phyloP scores from a whole-genome alignment of 768 basidiomycete species.

The Daedaleopsis nitida region DNA sequence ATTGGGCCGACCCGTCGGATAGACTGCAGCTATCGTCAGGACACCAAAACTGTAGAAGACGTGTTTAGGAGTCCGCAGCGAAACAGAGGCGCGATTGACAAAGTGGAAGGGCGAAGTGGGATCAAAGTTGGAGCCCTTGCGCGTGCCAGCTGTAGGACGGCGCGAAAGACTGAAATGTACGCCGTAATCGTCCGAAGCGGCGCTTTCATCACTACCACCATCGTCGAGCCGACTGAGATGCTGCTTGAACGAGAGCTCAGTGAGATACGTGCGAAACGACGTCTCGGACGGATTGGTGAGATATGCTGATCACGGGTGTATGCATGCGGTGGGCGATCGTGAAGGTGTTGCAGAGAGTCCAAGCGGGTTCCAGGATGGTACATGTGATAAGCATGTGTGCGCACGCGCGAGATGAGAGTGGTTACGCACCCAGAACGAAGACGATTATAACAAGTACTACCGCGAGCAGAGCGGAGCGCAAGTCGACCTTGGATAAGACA shows the following conservation, averaged over 20 bases:
- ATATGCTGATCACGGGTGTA: conserved; percentile 62
- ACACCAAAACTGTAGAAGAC: conserved; percentile 85
- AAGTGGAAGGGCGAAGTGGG: conserved; percentile 70
- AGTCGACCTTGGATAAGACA: conserved; percentile 58
- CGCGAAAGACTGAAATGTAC: conserved; percentile 29
- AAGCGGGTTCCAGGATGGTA: not conserved
- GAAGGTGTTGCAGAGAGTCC: not conserved
- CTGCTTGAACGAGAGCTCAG: conserved; percentile 95
- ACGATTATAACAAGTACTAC: conserved; percentile 68
- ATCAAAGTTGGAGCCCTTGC: conserved; percentile 25
- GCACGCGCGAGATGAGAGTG: conserved; percentile 13
- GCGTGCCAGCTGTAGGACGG: conserved; percentile 19
- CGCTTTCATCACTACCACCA: conserved; percentile 52
- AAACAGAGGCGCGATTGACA: conserved; percentile 89
- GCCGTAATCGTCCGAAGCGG: conserved; percentile 31
- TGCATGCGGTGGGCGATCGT: not conserved
- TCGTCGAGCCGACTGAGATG: conserved; percentile 88
- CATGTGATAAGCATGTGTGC: conserved; percentile 6
- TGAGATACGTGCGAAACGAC: conserved; percentile 92
- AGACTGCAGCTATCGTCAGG: conserved; percentile 82
- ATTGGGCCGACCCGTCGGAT: conserved; percentile 47
- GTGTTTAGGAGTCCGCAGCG: conserved; percentile 88
- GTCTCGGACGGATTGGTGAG: conserved; percentile 93
- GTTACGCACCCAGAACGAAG: conserved; percentile 67
- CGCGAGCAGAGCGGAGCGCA: conserved; percentile 71